Conservation (phyloP, 208 protist species). For the Leishmania arabica region DNA sequence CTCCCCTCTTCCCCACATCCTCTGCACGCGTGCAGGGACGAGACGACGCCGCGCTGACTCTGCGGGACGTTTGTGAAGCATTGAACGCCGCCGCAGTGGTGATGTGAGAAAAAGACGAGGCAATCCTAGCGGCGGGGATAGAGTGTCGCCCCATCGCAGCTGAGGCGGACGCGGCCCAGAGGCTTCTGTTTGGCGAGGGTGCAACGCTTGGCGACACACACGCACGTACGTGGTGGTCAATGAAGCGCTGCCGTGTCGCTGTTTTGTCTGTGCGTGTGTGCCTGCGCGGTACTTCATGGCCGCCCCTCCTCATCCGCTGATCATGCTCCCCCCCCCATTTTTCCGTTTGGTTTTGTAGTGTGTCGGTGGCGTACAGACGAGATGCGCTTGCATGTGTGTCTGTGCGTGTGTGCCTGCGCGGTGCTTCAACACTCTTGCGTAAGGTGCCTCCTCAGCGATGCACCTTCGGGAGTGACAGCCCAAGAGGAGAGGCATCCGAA, state of each 20-base stretch:
- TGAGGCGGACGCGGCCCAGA: neutral
- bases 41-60: neutral
- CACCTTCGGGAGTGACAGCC: neutral
- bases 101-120: neutral
- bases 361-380: neutral
- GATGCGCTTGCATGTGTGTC: neutral
- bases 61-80: slow-evolving; percentile 15
- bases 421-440: neutral
- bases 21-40: neutral
- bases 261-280: neutral
- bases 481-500: no score
- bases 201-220: neutral
- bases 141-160: neutral
- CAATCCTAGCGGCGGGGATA: neutral
- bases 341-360: neutral
- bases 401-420: neutral
- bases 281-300: neutral
- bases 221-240: neutral
- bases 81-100: neutral
- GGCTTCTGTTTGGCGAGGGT: neutral
- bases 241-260: neutral
- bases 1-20: neutral
- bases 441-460: neutral
- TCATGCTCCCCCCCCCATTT: neutral
- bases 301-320: neutral